These are phyloP conservation scores for Colletotrichum sp. DNA, from an alignment of 2,329 filamentous ascomycete species.

Conservation along the genomic window DNA sequence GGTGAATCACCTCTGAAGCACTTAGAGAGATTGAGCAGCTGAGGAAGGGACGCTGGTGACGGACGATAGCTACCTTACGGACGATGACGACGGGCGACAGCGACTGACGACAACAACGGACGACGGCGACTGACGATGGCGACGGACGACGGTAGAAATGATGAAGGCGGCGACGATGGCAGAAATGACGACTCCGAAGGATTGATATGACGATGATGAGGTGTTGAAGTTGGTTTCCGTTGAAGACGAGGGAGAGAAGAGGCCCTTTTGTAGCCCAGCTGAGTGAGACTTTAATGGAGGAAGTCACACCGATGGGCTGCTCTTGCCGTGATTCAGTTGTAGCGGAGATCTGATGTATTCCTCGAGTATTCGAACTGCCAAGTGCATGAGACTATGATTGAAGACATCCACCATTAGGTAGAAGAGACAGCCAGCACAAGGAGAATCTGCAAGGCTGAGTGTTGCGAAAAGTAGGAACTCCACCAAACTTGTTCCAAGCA, in stretches of 20 bases:
- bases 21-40: rapidly evolving
- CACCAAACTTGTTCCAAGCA: neutral
- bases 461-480: neutral
- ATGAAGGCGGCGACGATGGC: neutral
- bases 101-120: neutral
- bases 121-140: neutral
- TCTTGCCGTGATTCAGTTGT: neutral
- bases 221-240: neutral
- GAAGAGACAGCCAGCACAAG: neutral
- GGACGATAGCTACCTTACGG: too few species aligned
- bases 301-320: neutral
- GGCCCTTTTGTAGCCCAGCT: neutral
- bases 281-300: neutral
- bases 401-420: neutral
- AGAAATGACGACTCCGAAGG: neutral
- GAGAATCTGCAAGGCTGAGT: neutral
- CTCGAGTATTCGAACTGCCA: neutral
- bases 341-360: rapidly evolving
- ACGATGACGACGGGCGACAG: rapidly evolving
- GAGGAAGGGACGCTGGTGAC: neutral
- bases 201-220: neutral
- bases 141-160: neutral
- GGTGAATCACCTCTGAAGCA: neutral
- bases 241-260: neutral
- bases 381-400: neutral